Evolutionary conservation across 352 stramenopile species (phyloP).

Genomic region (Thalassiosira oceanica): DNA sequence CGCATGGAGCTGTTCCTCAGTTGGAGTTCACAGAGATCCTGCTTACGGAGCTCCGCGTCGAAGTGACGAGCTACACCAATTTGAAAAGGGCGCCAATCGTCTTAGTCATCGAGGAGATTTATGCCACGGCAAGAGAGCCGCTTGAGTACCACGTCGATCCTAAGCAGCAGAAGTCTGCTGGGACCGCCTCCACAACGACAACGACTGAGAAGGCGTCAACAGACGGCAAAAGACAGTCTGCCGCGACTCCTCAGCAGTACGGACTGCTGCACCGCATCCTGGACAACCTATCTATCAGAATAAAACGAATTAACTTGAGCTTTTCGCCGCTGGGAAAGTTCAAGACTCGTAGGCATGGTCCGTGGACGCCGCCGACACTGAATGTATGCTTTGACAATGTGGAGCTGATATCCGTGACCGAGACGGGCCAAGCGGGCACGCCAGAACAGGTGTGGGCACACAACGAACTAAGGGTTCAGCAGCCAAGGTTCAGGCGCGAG

Average conservation of each 20-base stretch:
- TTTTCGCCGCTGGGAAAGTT: conserved; percentile 74
- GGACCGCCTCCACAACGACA: background rate
- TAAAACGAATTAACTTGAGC: conserved; percentile 51
- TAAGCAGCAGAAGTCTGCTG: conserved; percentile 18
- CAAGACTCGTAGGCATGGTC: conserved; percentile 61
- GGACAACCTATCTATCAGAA: conserved; percentile 74
- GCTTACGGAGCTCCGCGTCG: conserved; percentile 59
- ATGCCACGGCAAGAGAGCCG: conserved; percentile 49
- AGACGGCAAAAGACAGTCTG: background rate
- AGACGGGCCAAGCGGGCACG: conserved; percentile 57
- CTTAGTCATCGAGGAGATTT: conserved; percentile 73
- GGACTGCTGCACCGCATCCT: conserved; percentile 69
- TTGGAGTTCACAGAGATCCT: conserved; percentile 63
- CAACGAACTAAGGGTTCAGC: conserved; percentile 54
- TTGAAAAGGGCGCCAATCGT: conserved; percentile 75
- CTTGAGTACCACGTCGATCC: conserved; percentile 54
- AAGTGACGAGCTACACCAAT: conserved; percentile 77
- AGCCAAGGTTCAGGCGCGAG: conserved; percentile 15
- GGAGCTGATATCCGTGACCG: conserved; percentile 55
- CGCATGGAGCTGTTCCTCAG: conserved; percentile 42
- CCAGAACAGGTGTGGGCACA: conserved; percentile 73
- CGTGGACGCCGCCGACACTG: conserved; percentile 64
- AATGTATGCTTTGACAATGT: conserved; percentile 16
- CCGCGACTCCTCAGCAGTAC: conserved; percentile 29
- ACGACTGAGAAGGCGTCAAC: background rate